Base-by-base conservation (phyloP, 2,329 filamentous ascomycete genomes). In the Colletotrichum higginsianum region DNA sequence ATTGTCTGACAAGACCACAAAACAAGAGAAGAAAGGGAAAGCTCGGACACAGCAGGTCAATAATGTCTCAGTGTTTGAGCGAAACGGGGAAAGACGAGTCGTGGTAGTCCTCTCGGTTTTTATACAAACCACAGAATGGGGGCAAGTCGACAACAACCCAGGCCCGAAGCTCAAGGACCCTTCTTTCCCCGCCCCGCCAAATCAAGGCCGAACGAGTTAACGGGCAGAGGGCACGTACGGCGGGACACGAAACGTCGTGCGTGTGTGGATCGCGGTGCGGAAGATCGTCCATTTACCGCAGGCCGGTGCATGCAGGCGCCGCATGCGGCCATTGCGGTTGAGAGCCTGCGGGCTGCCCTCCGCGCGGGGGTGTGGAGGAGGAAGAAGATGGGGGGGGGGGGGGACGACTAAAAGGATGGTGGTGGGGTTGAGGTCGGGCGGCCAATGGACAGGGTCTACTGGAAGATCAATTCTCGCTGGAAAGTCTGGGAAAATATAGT, bases 401-500 rank as follows among this genome's bases (percentile, higher is more conserved):
- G n/a, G n/a, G 40, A 11, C 35, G 35, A 38, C 35, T 38, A 38
- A 38, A 38, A 38, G 35, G 35, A 38, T 38, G 35, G 35, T 38
- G 35, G 35, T 9, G 8, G 7, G 30, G 30, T 9, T 35, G 30
- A 35, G 8, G 30, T 35, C 30, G 38, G 40, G 18, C 35, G 26
- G 35, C 73, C 73, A 74, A 74, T 71, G 42, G 44, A 55, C 18
- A 13, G 3, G 49, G 52, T 21, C 61, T 26, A 26, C n/a, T 26
- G n/a, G 21, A n/a, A 69, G 52, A 38, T 58, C 66, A 71, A 74
- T 73, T 71, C 71, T 71, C 73, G 72, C 72, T 69, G 65, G 44
- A 73, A 74, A 62, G 42, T 23, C 23, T 64, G 66, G 60, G 40
- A 57, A 49, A 57, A 50, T 57, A 56, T n/a, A 16, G 55, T 26